phyloP scores from a whole-genome alignment of 176 grass and related monocot genomes.

The Ensete glaucum region DNA sequence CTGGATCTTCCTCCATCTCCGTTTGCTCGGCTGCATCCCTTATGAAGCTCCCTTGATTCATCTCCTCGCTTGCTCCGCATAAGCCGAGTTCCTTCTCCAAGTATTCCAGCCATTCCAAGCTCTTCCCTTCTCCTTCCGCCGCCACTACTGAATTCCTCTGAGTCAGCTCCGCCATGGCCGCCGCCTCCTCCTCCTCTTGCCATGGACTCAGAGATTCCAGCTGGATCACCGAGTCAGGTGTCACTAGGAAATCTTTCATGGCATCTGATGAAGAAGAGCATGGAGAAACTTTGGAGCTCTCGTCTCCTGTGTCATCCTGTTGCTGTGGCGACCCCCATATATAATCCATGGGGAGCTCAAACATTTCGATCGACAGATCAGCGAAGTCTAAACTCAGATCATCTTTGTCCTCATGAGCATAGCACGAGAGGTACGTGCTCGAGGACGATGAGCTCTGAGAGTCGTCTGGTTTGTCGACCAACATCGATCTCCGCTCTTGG shows the following conservation, averaged over 20 bases:
- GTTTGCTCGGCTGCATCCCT: background rate
- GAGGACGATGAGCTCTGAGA: background rate
- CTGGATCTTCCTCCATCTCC: background rate
- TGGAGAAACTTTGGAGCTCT: slow-evolving; percentile 13
- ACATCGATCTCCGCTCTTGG: slow-evolving; percentile 6
- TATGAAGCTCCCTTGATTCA: too few species aligned
- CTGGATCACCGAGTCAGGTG: slow-evolving; percentile 16
- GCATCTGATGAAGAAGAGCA: slow-evolving; percentile 15
- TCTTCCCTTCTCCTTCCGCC: background rate
- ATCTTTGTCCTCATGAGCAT: background rate
- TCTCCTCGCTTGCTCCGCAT: background rate
- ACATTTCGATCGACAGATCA: background rate
- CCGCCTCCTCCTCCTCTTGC: slow-evolving; percentile 16
- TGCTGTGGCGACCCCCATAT: background rate
- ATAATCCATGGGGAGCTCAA: slow-evolving; percentile 12
- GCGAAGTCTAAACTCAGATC: background rate
- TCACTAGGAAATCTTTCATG: slow-evolving; percentile 15
- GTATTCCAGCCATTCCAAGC: slow-evolving; percentile 19
- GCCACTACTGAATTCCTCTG: background rate
- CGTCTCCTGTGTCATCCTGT: slow-evolving; percentile 11
- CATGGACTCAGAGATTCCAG: slow-evolving; percentile 5
- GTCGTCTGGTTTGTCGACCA: background rate
- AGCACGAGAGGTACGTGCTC: background rate
- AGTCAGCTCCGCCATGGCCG: background rate
- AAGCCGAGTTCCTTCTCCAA: slow-evolving; percentile 24